A percentile compares a stretch with the other conserved stretches of the same genome.
These are phyloP conservation scores for Paramecium sonneborni DNA, from an alignment of 73 alveolate species.

Conservation along the genomic window DNA sequence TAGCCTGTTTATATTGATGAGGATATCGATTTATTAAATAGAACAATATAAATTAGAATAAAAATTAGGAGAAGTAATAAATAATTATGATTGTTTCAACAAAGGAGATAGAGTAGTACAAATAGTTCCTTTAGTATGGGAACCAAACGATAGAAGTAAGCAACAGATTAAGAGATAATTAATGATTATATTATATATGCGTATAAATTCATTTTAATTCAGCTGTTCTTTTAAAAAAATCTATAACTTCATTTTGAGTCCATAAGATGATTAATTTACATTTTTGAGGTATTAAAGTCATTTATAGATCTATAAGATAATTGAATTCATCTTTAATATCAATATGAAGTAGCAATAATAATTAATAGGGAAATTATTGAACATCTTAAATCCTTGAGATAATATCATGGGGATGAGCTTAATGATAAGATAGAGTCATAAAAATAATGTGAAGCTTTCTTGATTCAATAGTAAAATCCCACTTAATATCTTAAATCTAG, in stretches of 20 bases:
- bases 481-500: background rate
- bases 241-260: background rate
- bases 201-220: background rate
- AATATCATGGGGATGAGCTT: background rate
- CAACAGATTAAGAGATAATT: background rate
- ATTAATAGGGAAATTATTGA: background rate
- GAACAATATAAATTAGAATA: background rate
- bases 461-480: background rate
- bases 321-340: background rate
- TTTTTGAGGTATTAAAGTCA: background rate
- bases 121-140: background rate
- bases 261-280: background rate
- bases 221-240: conserved; percentile 9
- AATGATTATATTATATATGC: background rate
- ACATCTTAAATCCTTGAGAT: background rate
- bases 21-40: background rate
- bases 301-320: background rate
- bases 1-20: background rate
- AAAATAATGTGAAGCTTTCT: background rate
- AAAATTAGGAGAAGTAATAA: background rate
- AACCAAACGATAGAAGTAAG: background rate
- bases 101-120: background rate
- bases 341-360: background rate
- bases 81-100: background rate
- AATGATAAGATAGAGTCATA: background rate